Base-by-base conservation (phyloP, 495 filamentous ascomycete species). In the Aspergillus mulundensis region DNA sequence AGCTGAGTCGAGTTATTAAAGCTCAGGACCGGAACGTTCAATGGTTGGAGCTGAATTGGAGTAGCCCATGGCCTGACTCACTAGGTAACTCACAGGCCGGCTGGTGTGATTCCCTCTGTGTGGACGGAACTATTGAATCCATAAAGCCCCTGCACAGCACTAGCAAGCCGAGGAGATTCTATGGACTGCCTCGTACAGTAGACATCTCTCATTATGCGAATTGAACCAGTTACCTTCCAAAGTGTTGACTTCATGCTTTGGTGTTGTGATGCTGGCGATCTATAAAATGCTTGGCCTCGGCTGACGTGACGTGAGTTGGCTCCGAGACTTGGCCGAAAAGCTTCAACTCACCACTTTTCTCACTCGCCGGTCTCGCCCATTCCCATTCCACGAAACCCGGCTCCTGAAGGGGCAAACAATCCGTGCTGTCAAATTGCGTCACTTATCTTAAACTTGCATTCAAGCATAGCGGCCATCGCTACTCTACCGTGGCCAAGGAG, bases 241-340 rank as follows among this genome's bases (percentile, higher is more conserved):
- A n/a, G 32, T 15, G 32, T 36, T 36, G 32, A 15, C 12, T 10
- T 38, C 3, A 6, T 16, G 20, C 8, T n/a, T 16, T 47, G 32
- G 18, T 43, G 34, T 48, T 40, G 25, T 48, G 47, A 2, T 47
- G 42, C 32, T 49, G 25, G 30, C 28, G 23, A 23, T 45, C 42
- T 49, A 49, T 46, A 46, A 30, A 46, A 25, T 21, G 30, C 30
- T 38, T 20, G 48, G 48, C 48, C 20, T 34, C 32, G 32, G 48
- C 21, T 43, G 45, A 56, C 58, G 48, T 57, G 60, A 62, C 52
- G 53, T 63, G 61, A 63, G 56, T 36, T 43, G 32, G 39, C 16
- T 20, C 50, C 42, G 53, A 53, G 48, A 32, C 40, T 53, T 56
- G 42, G 47, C 58, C 58, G 50, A 51, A 57, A 60, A 63, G 55